Conservation (phyloP, 805 yeast genomes). For the Saturnispora gosingensis region DNA sequence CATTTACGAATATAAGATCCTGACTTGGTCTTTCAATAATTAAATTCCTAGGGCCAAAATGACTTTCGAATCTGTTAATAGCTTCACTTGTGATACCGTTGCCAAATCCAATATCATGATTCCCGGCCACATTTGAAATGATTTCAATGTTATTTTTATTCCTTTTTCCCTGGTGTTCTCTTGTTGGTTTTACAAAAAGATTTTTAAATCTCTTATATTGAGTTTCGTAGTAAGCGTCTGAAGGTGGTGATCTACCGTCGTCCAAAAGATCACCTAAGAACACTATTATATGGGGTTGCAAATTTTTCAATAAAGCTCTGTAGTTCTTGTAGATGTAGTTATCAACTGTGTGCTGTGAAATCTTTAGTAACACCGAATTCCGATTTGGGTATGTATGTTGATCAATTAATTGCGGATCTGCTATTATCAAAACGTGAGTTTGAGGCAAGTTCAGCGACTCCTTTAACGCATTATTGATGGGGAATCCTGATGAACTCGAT, state of each 20-base stretch:
- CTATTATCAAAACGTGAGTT: conserved; percentile 38
- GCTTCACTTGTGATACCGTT: conserved; percentile 51
- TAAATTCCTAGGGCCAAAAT: conserved; percentile 63
- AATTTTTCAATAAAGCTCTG: conserved; percentile 42
- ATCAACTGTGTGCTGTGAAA: conserved; percentile 59
- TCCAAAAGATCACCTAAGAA: conserved; percentile 91
- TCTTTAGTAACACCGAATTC: conserved; percentile 38
- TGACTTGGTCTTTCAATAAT: conserved; percentile 57
- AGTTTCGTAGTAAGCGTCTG: conserved; percentile 53
- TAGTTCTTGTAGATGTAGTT: conserved; percentile 74
- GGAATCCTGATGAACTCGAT: conserved; percentile 3
- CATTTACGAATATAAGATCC: conserved; percentile 65
- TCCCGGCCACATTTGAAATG: conserved; percentile 58
- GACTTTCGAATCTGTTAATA: conserved; percentile 50
- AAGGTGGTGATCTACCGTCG: conserved; percentile 59
- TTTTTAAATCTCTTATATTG: conserved; percentile 47
- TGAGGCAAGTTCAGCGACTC: not conserved
- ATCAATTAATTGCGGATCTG: conserved; percentile 94
- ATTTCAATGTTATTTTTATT: conserved; percentile 28
- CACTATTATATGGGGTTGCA: conserved; percentile 68
- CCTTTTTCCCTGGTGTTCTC: conserved; percentile 18
- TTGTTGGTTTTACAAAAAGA: conserved; percentile 40
- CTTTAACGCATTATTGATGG: not conserved
- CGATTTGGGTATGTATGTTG: conserved; percentile 76
- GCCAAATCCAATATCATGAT: conserved; percentile 94